Percentiles rank a stretch among this genome's conserved stretches.
phyloP scores from a whole-genome alignment of 2,329 filamentous ascomycete genomes.

The Ascomycota sp. region DNA sequence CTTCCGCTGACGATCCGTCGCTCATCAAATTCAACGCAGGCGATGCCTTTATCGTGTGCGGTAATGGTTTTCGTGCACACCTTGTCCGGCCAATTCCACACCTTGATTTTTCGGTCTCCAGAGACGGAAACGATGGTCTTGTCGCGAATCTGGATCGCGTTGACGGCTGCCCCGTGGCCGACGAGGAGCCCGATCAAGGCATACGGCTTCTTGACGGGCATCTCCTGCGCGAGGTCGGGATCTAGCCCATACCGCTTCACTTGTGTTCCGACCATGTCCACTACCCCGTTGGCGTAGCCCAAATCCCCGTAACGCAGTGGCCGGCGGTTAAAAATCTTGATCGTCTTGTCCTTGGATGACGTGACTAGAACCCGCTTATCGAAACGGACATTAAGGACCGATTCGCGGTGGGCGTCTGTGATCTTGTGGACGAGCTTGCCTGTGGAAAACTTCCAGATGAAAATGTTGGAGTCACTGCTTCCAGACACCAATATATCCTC shows the following conservation, averaged over 20 bases:
- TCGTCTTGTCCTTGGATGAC: slow-evolving; percentile 90
- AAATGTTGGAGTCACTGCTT: slow-evolving; percentile 78
- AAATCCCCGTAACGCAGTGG: slow-evolving; percentile 40
- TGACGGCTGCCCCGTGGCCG: slow-evolving; percentile 81
- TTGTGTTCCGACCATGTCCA: slow-evolving; percentile 31
- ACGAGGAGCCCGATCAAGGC: slow-evolving; percentile 59
- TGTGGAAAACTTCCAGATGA: slow-evolving; percentile 85
- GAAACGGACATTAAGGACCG: slow-evolving; percentile 82
- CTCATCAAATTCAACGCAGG: slow-evolving; percentile 91
- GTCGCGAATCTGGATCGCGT: slow-evolving; percentile 78
- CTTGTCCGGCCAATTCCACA: slow-evolving; percentile 79
- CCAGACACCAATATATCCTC: slow-evolving; percentile 91
- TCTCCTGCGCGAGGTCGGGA: slow-evolving; percentile 21
- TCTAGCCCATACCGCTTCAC: slow-evolving; percentile 35
- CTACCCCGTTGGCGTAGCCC: slow-evolving; percentile 25
- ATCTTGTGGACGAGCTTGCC: slow-evolving; percentile 65
- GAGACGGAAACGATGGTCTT: slow-evolving; percentile 85
- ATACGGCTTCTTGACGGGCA: slow-evolving; percentile 42
- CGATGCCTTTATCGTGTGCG: slow-evolving; percentile 87
- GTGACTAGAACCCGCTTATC: slow-evolving; percentile 83
- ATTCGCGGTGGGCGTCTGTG: slow-evolving; percentile 61
- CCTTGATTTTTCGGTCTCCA: slow-evolving; percentile 79
- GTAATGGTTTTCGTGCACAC: slow-evolving; percentile 57
- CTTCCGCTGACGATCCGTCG: slow-evolving; percentile 86
- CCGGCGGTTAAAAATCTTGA: slow-evolving; percentile 84